Conservation (phyloP, 331 rosid genomes). For the Quercus lobata region DNA sequence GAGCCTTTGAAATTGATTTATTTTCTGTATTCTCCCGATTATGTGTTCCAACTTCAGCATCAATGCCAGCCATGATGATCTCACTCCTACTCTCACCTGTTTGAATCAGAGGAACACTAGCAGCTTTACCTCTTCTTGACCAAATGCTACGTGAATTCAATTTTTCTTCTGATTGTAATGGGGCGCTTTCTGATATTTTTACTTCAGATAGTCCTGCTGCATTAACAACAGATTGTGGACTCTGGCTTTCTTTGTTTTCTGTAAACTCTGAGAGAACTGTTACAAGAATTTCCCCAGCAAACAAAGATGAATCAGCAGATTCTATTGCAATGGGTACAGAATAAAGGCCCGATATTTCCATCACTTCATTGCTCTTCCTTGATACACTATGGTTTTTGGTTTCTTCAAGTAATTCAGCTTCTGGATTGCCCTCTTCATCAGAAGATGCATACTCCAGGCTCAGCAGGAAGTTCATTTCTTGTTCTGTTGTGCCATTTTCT, state of each 20-base stretch:
- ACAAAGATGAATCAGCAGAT: slow-evolving; percentile 26
- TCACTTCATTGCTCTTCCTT: neutral
- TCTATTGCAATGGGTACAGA: slow-evolving; percentile 20
- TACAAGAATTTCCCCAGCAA: slow-evolving; percentile 7
- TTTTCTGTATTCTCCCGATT: slow-evolving; percentile 19
- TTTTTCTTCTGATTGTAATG: slow-evolving; percentile 21
- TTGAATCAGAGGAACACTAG: slow-evolving; percentile 45
- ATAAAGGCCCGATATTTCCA: slow-evolving; percentile 16
- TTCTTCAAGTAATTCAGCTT: slow-evolving; percentile 17
- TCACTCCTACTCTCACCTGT: slow-evolving; percentile 34
- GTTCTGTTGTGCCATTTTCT: slow-evolving; percentile 13
- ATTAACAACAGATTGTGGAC: slow-evolving; percentile 21
- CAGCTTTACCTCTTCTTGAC: slow-evolving; percentile 69
- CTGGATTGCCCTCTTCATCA: slow-evolving; percentile 14
- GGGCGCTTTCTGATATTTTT: slow-evolving; percentile 17
- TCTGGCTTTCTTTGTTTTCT: slow-evolving; percentile 26
- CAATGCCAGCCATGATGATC: slow-evolving; percentile 15
- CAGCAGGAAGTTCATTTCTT: slow-evolving; percentile 11
- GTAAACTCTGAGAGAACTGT: slow-evolving; percentile 16
- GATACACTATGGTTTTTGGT: neutral
- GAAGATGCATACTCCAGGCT: slow-evolving; percentile 15
- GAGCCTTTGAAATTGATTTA: slow-evolving; percentile 20
- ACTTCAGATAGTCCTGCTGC: slow-evolving; percentile 25
- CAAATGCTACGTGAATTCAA: slow-evolving; percentile 35
- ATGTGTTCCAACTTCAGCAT: slow-evolving; percentile 17